These are phyloP conservation scores for Dacryopinax primogenitus DNA, from an alignment of 768 basidiomycete genomes.

Conservation along the genomic window DNA sequence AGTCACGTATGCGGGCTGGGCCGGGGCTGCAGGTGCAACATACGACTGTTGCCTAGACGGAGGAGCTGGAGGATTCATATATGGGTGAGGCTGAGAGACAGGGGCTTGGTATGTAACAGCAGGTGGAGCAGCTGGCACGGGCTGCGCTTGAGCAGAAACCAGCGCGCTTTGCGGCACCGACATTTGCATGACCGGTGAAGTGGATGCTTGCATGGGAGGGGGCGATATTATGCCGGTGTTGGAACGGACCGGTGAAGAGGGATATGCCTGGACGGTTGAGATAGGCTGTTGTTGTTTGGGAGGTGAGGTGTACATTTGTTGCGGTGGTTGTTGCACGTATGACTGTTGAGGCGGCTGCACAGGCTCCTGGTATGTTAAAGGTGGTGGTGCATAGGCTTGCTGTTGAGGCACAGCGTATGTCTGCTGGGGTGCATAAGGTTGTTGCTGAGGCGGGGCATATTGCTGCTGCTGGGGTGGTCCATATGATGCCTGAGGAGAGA, in stretches of 20 bases:
- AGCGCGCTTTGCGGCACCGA: neutral
- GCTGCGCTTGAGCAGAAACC: neutral
- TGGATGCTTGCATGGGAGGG: neutral
- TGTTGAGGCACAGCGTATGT: constrained; percentile 21
- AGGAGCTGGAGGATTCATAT: constrained; percentile 7
- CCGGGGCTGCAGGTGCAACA: constrained; percentile 17
- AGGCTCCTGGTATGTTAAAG: constrained; percentile 22
- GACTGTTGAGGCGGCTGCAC: no score
- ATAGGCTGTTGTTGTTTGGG: constrained; percentile 18
- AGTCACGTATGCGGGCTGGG: constrained; percentile 12
- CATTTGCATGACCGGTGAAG: constrained; percentile 4
- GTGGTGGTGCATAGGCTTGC: constrained; percentile 17
- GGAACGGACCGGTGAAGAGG: neutral
- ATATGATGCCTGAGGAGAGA: constrained; percentile 22
- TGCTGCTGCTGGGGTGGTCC: constrained; percentile 21
- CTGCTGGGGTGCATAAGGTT: constrained; percentile 17
- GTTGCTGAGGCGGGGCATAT: constrained; percentile 20
- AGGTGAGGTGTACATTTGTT: constrained; percentile 24
- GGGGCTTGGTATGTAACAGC: neutral
- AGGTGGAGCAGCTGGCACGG: neutral
- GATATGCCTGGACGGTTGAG: neutral
- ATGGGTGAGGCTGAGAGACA: constrained; percentile 3
- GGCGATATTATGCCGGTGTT: neutral
- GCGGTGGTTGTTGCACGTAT: constrained; percentile 16
- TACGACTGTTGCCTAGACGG: constrained; percentile 10